Evolutionary conservation across 1,284 basidiomycete genomes (phyloP), one percentile per base, ranked within the genome.

Genomic region (Coniophora puteana): DNA sequence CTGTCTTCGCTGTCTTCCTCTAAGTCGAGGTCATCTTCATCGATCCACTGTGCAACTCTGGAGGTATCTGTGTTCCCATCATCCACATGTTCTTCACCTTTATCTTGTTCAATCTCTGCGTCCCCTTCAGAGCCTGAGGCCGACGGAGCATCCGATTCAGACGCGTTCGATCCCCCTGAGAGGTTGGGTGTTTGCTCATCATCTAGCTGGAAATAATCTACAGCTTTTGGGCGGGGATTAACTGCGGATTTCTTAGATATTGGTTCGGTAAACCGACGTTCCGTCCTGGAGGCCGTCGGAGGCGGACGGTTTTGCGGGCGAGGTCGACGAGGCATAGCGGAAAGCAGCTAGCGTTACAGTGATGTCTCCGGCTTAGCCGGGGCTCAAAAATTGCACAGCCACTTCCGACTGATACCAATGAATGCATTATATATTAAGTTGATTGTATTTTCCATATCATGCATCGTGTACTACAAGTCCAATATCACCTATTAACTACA

Each of bases 11-110:
- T 51, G 23, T 20, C 49, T 31, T 61, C n/a, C n/a, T n/a, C 58
- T 25, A 48, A 50, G 29, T 60, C 59, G 36, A 58, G 47, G 36
- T 73, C 71, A 11, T 75, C 71, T 28, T 79, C 78, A 21, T 74
- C 78, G 12, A 73, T 67, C 73, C 78, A 83, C 45, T 76, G 75
- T 18, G 69, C 69, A 25, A 77, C 62, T 22, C 76, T 66, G 4
- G 73, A 72, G 3, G 65, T 67, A 49, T 78, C 75, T 1, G 63
- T 54, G 39, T 72, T 69, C 16, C 54, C 58, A 22, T 54, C 57
- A 17, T 53, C 51, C 5, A 54, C 55, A 12, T 54, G 55, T 13
- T 65, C 59, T 12, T 38, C 26, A 8, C 18, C 36, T 6, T 41
- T 36, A n/a, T 17, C 24, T 23, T 23, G 3, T 18, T 17, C 16